Percentiles rank a stretch among this genome's conserved stretches.
Conservation (phyloP, 1,139 yeast genomes). For the Pichia inconspicua region DNA sequence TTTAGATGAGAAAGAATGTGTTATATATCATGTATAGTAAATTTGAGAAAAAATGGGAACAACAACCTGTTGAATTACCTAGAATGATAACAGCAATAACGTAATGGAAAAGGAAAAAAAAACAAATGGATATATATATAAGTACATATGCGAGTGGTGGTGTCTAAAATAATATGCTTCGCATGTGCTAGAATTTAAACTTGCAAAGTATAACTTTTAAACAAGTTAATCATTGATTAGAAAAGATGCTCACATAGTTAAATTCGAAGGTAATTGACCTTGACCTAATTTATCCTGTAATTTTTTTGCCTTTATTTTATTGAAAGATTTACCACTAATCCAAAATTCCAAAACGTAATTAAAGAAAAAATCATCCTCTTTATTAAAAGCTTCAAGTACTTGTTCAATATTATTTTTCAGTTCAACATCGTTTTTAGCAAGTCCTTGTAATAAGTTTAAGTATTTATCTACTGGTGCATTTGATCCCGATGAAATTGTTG, state of each 20-base stretch:
- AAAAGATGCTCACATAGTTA: slow-evolving; percentile 7
- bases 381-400: slow-evolving; percentile 24
- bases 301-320: slow-evolving; percentile 21
- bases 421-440: slow-evolving; percentile 28
- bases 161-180: background rate
- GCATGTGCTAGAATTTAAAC: background rate
- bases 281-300: slow-evolving; percentile 14
- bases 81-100: background rate
- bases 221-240: background rate
- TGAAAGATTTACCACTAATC: slow-evolving; percentile 26
- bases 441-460: slow-evolving; percentile 20
- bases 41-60: background rate
- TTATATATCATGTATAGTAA: too few relatives aligned
- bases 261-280: slow-evolving; percentile 12
- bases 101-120: background rate
- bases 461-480: slow-evolving; percentile 24
- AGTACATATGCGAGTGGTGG: background rate
- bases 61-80: background rate
- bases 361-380: slow-evolving; percentile 27
- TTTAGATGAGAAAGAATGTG: background rate
- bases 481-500: slow-evolving; percentile 1
- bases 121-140: background rate
- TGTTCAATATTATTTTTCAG: slow-evolving; percentile 21
- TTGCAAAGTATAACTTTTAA: too few relatives aligned
- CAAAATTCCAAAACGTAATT: slow-evolving; percentile 27